phyloP scores from a whole-genome alignment of 2,329 filamentous ascomycete genomes.

The Macrophomina tecta region DNA sequence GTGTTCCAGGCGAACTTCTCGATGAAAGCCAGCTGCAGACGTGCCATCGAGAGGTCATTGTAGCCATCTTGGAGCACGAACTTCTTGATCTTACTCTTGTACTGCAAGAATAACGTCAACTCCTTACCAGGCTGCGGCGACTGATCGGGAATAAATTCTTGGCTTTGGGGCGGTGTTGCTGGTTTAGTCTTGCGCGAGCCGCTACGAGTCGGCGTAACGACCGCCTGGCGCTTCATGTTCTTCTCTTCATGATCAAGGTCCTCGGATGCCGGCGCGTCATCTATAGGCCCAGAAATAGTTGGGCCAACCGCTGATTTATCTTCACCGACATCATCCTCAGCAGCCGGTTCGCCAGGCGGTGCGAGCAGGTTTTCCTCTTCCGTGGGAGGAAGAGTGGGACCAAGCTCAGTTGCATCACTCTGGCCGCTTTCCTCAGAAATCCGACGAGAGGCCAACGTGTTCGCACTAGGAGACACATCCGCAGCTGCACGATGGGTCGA shows the following conservation, averaged over 20 bases:
- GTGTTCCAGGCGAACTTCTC: slow-evolving; percentile 99
- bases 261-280: slow-evolving; percentile 38
- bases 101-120: slow-evolving; percentile 91
- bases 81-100: slow-evolving; percentile 97
- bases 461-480: slow-evolving; percentile 67
- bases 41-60: slow-evolving; percentile 82
- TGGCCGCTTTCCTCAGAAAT: slow-evolving; percentile 68
- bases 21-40: slow-evolving; percentile 93
- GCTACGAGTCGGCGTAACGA: slow-evolving; percentile 37
- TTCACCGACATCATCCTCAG: slow-evolving; percentile 30
- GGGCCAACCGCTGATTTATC: slow-evolving; percentile 41
- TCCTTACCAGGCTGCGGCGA: slow-evolving; percentile 83
- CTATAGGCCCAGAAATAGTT: slow-evolving; percentile 44
- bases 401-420: slow-evolving; percentile 41
- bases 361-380: slow-evolving; percentile 49
- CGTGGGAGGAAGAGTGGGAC: slow-evolving; percentile 44
- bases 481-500: slow-evolving; percentile 55
- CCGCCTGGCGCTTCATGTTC: slow-evolving; percentile 32
- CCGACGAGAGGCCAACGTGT: slow-evolving; percentile 51
- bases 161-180: slow-evolving; percentile 47
- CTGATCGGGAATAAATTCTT: slow-evolving; percentile 54
- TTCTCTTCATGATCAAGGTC: slow-evolving; percentile 35
- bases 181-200: slow-evolving; percentile 43
- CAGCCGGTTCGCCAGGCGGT: slow-evolving; percentile 67
- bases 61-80: slow-evolving; percentile 86